Evolutionary conservation across 192 early-diverging fungal genomes (phyloP), one percentile per base, ranked within the genome.

Genomic region (Rhizophagus clarus): DNA sequence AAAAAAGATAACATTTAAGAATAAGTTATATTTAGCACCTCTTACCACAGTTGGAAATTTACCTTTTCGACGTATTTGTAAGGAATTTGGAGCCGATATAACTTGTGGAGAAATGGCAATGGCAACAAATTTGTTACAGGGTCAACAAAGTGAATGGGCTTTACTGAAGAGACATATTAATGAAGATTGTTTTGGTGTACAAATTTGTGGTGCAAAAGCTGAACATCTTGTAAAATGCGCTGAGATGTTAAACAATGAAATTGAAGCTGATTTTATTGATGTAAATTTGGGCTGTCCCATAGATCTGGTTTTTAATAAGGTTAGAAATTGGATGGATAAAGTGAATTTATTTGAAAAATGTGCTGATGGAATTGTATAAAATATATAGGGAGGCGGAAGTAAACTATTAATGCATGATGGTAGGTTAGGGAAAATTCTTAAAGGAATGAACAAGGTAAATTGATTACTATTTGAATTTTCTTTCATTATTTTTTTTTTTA

Each of bases 1-100:
- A 40, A 40, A 40, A 6, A 45, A 85, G 82, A 83, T 86, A 26
- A 93, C 96, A 84, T 96, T 95, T 75, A 89, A 89, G 77, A 91
- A 93, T 74, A 98, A 98, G 74, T 90, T 93, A 34, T 99, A 99
- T 81, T 86, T 98, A 68, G 98, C 97, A 14, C 98, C 98, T 10
- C 85, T 99, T 77, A 99, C 98, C 0, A 99, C 97, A 3, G 96
- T 99, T 31, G 98, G 98, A 49, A 98, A 99, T 85, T 84, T 99
- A 67, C 98, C 98, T 37, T 99, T 99, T 89, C 90, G 98, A 14
- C 91, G 97, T 22, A 88, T 98, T 31, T 97, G 96, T 85, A 98
- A 98, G 84, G 90, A 84, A 14, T 97, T 93, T 81, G 98, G 98
- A 56, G 96, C 94, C 8, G 97, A 97, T 82, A 94, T 99, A 51